Conservation (phyloP, 164 flowering plant species). For the Vitis riparia region DNA sequence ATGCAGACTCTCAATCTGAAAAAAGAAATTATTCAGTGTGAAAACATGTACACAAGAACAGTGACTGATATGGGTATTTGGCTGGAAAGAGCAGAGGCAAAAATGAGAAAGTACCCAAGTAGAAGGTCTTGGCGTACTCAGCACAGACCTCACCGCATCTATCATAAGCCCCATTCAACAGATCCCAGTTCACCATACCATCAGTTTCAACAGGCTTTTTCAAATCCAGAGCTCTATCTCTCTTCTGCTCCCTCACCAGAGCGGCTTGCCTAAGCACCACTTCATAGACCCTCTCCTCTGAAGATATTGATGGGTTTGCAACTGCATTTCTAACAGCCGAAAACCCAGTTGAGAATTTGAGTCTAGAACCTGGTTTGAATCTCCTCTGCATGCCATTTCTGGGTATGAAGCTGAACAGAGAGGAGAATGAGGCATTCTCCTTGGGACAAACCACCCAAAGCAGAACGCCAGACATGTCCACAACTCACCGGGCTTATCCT, state of each 20-base stretch:
- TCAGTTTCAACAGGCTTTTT: conserved; percentile 6
- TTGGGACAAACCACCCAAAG: conserved; percentile 38
- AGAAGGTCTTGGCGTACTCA: conserved; percentile 91
- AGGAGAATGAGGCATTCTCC: conserved; percentile 18
- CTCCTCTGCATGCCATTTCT: conserved; percentile 7
- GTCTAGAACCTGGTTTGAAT: neutral
- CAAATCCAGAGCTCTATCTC: conserved; percentile 6
- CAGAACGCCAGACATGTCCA: conserved; percentile 25
- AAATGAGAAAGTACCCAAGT: conserved; percentile 48
- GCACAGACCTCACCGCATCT: conserved; percentile 89
- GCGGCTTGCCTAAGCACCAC: conserved; percentile 88
- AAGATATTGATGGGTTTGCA: conserved; percentile 27
- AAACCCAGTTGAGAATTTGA: conserved; percentile 16
- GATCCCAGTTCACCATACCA: conserved; percentile 19
- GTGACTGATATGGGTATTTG: too few species aligned
- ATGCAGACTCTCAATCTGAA: too few species aligned
- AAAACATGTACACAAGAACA: too few species aligned
- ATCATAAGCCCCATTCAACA: conserved; percentile 74
- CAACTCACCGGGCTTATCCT: too few species aligned
- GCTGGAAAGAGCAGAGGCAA: neutral
- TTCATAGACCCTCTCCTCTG: conserved; percentile 60
- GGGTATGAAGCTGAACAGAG: conserved; percentile 18
- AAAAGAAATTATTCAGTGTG: too few species aligned
- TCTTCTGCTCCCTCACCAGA: conserved; percentile 44
- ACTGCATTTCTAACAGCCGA: conserved; percentile 19